Conservation (phyloP, 2,329 filamentous ascomycete species). For the Diplodia corticola region DNA sequence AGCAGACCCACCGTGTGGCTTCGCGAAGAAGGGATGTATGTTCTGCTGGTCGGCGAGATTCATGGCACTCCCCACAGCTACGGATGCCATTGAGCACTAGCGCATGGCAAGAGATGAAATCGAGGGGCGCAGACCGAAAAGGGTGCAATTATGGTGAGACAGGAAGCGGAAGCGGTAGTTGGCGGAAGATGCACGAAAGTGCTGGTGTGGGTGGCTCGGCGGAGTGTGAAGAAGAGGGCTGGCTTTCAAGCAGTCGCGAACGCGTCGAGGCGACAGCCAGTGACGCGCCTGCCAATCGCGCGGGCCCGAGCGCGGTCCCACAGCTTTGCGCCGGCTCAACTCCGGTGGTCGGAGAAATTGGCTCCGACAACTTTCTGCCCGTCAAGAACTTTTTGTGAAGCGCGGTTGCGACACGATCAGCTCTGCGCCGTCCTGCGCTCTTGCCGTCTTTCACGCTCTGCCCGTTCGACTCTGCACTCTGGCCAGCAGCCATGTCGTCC, state of each 20-base stretch:
- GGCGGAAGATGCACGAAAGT: neutral
- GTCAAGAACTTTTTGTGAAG: constrained; percentile 23
- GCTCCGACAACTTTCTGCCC: constrained; percentile 16
- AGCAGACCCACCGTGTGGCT: constrained; percentile 27
- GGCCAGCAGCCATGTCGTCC: constrained; percentile 39
- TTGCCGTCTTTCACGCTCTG: neutral
- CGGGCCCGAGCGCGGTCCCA: neutral
- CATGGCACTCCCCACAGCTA: constrained; percentile 41
- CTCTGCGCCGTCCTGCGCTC: neutral
- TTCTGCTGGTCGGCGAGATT: constrained; percentile 37
- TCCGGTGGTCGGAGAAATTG: constrained; percentile 17
- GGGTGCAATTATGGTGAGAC: too few species aligned
- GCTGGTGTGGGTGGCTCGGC: neutral
- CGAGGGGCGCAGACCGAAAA: neutral
- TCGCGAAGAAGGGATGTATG: constrained; percentile 43
- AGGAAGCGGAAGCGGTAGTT: neutral
- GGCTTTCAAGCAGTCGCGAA: neutral
- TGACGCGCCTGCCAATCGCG: constrained; percentile 7
- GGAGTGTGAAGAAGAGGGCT: neutral
- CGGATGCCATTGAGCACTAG: constrained; percentile 38
- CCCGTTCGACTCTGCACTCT: constrained; percentile 26
- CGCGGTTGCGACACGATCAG: constrained; percentile 15
- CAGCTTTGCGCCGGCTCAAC: neutral
- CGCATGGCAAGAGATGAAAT: constrained; percentile 2
- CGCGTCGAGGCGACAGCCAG: constrained; percentile 7